Conservation (phyloP, 1,284 basidiomycete species). For the Apiotrichum gamsii region DNA sequence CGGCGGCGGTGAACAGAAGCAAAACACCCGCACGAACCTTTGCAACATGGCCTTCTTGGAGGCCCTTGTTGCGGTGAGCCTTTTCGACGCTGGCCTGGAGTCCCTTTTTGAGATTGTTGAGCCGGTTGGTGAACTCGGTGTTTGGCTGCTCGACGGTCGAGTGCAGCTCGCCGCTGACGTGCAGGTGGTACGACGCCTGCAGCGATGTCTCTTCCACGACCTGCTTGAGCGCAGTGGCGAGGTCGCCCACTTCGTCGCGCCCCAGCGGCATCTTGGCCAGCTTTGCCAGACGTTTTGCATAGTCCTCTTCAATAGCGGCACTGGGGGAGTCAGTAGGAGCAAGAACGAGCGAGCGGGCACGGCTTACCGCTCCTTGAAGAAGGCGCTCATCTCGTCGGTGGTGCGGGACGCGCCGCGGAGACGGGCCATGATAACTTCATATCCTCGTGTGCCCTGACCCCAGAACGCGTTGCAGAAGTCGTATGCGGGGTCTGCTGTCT, state of each 20-base stretch:
- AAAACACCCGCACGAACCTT: conserved; percentile 49
- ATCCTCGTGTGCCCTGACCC: conserved; percentile 78
- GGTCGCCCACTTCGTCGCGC: conserved; percentile 82
- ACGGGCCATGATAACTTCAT: conserved; percentile 80
- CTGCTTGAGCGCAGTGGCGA: conserved; percentile 69
- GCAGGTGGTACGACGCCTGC: conserved; percentile 55
- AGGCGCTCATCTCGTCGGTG: conserved; percentile 75
- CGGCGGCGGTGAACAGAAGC: background rate
- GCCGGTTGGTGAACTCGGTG: conserved; percentile 58
- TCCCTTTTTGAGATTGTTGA: conserved; percentile 62
- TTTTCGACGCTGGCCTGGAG: conserved; percentile 75
- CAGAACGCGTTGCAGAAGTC: conserved; percentile 98
- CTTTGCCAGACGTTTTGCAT: conserved; percentile 78
- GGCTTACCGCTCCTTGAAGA: conserved; percentile 81
- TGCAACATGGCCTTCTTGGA: conserved; percentile 72
- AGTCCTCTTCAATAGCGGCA: conserved; percentile 76
- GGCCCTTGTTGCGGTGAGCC: conserved; percentile 75
- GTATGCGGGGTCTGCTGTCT: conserved; percentile 44
- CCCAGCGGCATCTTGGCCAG: conserved; percentile 73
- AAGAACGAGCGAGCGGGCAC: background rate
- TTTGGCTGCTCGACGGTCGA: conserved; percentile 67
- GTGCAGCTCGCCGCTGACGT: conserved; percentile 67
- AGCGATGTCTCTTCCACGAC: conserved; percentile 76
- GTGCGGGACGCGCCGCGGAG: conserved; percentile 80
- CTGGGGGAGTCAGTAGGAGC: conserved; percentile 12